Conservation (phyloP, 768 basidiomycete species). For the Lyophyllum semitale region DNA sequence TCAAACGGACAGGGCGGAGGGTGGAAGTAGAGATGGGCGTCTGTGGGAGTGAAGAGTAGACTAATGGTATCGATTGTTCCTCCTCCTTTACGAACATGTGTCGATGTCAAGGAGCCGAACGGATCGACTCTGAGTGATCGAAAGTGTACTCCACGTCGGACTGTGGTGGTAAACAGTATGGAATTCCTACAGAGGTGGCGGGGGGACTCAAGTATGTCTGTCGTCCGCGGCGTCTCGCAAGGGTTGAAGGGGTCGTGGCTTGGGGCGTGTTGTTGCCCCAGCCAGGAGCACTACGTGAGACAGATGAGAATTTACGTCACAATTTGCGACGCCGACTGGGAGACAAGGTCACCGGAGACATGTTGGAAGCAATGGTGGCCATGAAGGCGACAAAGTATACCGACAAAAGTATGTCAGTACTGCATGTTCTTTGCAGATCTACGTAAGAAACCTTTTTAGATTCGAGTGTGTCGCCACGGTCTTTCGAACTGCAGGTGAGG, state of each 20-base stretch:
- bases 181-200: conserved; percentile 18
- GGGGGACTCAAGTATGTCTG: conserved; percentile 30
- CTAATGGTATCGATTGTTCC: conserved; percentile 39
- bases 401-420: neutral
- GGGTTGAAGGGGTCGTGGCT: conserved; percentile 23
- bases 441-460: conserved; percentile 51
- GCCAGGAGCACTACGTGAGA: conserved; percentile 21
- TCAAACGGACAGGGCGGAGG: conserved; percentile 34
- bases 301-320: conserved; percentile 34
- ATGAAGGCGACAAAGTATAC: neutral
- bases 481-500: conserved; percentile 62
- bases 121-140: conserved; percentile 13
- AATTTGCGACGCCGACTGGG: conserved; percentile 29
- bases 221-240: conserved; percentile 20
- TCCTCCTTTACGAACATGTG: conserved; percentile 18
- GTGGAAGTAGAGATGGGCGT: conserved; percentile 65
- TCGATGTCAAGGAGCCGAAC: conserved; percentile 16
- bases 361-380: neutral
- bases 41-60: conserved; percentile 74
- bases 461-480: conserved; percentile 52
- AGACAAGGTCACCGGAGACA: conserved; percentile 20
- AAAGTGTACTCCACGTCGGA: conserved; percentile 30
- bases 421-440: conserved; percentile 28
- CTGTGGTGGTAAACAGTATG: conserved; percentile 22
- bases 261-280: conserved; percentile 27